Base-by-base conservation (phyloP, 208 protist genomes). In the Leishmania guyanensis region DNA sequence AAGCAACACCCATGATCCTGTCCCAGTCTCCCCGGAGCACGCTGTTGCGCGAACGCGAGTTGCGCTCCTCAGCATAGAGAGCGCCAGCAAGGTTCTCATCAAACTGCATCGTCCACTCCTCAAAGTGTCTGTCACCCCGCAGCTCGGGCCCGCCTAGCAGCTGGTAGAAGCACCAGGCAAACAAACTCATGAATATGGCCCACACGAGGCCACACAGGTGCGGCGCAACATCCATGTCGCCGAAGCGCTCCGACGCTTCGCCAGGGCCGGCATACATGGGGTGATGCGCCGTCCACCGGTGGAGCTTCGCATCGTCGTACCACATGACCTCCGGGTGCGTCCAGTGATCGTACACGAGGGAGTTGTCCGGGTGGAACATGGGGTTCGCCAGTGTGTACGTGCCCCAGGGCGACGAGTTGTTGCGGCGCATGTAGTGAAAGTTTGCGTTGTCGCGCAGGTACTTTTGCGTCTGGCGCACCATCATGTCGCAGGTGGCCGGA, bases 391-490 rank as follows among this genome's bases (percentile, higher is more conserved):
- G 87, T 1, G 92, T 96, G 81, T 90, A 93, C 53, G 91, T 95
- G 75, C 87, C 92, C 92, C 90, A 94, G 56, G 94, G 94, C 22
- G 91, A 95, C 79, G 82, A 50, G 78, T 95, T 95, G 87, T 97
- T 96, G 72, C 90, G 89, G n/a, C 94, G 91, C 81, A 97, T 54
- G 77, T 88, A 97, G 80, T 95, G 86, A 76, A 89, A 91, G 85
- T 91, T 92, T 12, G 91, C 90, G 85, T 94, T 96, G 65, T 97
- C 94, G 51, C 94, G 91, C 68, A 97, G 86, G 83, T 97, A 97
- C 86, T 97, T 97, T 79, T 97, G 94, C 20, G 94, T 96, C 87
- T 97, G 87, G 4, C 94, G 92, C 88, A 97, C 94, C 94, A 97
- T 97, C 94, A 97, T 97, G 66, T 97, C 94, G 83, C 94, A 97